Evolutionary conservation across 176 grass and related monocot species (phyloP), one percentile per base, ranked within the genome.

Genomic region (Tuctoria greenei): DNA sequence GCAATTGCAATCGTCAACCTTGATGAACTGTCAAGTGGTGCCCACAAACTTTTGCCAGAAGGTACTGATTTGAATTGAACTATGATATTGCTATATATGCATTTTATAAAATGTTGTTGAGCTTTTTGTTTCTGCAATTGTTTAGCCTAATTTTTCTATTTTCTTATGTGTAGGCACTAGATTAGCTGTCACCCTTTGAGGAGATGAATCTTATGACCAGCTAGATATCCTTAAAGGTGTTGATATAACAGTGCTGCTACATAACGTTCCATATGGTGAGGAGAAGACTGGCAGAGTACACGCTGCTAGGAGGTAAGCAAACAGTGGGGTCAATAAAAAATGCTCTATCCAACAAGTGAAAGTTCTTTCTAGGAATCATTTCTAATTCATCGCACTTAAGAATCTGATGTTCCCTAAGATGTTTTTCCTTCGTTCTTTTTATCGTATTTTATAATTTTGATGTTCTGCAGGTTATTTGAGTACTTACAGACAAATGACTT

Each of bases 21-120:
- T 44, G 85, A 95, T 6, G 91, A 99, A 81, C 71, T 99, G 31
- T 90, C 89, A 51, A 92, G 81, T 66, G 85, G 83, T 76, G 89
- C 95, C 72, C 78, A 92, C 73, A 92, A 90, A 62, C 89, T 99
- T 80, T 87, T 99, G 78, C 95, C 91, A 86, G 82, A 95, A 92
- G 95, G 95, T 99, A 84, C 18, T 16, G 8, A 38, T 66, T 78
- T 72, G 44, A 40, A 65, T 79, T 77, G 54, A 36, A 73, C 24
- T 64, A 71, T 67, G 44, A 58, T 72, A 11, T 37, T 73, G 40
- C 64, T 56, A 7, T 67, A 44, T 64, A 0, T 64, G 38, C 46
- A 58, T 59, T 59, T 58, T 27, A 73, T 54, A 10, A 24, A 34
- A 61, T 59, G 42, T 31, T 65, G 27, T 52, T 54, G n/a, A n/a